Conservation (phyloP, 257 asterid genomes). For the Jacaranda mimosifolia region DNA sequence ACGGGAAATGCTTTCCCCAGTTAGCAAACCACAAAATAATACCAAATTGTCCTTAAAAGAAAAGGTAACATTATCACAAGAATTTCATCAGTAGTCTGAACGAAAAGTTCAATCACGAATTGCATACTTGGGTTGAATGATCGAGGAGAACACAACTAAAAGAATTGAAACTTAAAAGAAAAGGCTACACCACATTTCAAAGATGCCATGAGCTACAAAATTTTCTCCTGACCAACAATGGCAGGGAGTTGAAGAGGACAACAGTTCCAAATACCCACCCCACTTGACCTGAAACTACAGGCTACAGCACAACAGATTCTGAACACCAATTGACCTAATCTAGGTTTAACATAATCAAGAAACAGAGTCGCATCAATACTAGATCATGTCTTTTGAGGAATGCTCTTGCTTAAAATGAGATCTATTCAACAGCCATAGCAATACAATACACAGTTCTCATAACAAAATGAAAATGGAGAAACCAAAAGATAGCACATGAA, state of each 20-base stretch:
- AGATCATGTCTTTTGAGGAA: background rate
- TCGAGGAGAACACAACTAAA: background rate
- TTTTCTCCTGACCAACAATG: background rate
- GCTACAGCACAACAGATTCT: background rate
- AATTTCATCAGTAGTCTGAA: background rate
- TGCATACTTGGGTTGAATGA: background rate
- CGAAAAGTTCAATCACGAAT: background rate
- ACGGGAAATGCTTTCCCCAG: slow-evolving; percentile 2
- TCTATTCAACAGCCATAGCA: too few relatives aligned
- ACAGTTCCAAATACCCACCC: background rate
- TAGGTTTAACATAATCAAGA: background rate
- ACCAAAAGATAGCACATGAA: background rate
- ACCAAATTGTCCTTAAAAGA: slow-evolving; percentile 6
- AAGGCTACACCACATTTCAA: background rate
- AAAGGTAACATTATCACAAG: background rate
- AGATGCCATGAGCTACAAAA: background rate
- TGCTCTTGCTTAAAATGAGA: too few relatives aligned
- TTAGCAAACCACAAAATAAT: slow-evolving; percentile 18
- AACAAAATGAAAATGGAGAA: background rate
- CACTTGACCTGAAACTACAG: background rate
- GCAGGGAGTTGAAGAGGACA: background rate
- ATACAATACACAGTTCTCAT: background rate
- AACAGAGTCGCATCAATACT: background rate
- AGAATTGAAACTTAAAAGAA: background rate
- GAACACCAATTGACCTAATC: background rate